Conservation (phyloP, 148 eudicot genomes). For the Vaccinium macrocarpon region DNA sequence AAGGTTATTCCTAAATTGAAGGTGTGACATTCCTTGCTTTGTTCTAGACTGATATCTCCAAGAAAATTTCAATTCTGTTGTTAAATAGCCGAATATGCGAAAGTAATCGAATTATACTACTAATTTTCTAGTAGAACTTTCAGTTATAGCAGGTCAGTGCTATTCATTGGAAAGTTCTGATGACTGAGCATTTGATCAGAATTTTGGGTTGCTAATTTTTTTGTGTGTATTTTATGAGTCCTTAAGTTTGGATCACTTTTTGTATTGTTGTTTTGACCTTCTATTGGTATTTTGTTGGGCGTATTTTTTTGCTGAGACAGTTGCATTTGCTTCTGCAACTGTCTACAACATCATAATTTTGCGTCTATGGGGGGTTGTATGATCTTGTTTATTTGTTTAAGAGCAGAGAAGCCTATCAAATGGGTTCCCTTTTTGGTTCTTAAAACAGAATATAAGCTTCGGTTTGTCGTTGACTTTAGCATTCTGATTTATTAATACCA, state of each 20-base stretch:
- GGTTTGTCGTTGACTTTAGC: not conserved
- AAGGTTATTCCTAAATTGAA: slow-evolving; percentile 94
- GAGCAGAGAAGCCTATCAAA: not conserved
- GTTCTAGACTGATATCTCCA: not conserved
- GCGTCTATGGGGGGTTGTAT: not conserved
- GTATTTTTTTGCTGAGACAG: not conserved
- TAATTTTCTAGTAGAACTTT: not conserved
- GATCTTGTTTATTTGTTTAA: not conserved
- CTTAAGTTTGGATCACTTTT: not conserved
- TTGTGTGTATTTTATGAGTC: not conserved
- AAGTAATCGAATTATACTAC: not conserved
- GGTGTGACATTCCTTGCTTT: slow-evolving; percentile 36
- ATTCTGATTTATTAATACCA: not conserved
- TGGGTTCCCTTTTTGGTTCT: not conserved
- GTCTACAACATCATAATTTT: not conserved
- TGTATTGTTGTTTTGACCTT: not conserved
- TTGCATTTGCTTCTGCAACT: not conserved
- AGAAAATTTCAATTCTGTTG: not conserved
- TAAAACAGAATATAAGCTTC: not conserved
- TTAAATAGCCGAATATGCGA: not conserved
- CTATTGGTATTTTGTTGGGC: not conserved
- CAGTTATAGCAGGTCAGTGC: not conserved
- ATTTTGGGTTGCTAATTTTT: not conserved
- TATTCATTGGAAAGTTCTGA: not conserved
- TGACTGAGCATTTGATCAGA: slow-evolving; percentile 15